phyloP scores from a whole-genome alignment of 192 early-diverging fungal species.

The Backusella australiensis region DNA sequence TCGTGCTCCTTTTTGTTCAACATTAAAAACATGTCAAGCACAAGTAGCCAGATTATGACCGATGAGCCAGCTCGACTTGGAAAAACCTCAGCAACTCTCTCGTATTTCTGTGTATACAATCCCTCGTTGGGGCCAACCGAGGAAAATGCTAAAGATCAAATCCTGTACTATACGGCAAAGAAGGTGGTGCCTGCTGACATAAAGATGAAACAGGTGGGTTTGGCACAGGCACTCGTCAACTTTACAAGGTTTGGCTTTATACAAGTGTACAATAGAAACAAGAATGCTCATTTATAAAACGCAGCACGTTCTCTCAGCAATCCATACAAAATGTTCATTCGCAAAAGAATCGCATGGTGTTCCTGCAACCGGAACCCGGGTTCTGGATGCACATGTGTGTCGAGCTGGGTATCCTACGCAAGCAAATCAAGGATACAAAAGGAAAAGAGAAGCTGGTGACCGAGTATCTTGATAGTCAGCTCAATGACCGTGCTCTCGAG shows the following conservation, averaged over 20 bases:
- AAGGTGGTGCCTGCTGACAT: conserved; percentile 68
- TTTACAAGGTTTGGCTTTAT: conserved; percentile 52
- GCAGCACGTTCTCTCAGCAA: conserved; percentile 51
- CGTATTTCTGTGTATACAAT: conserved; percentile 76
- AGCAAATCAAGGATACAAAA: conserved; percentile 45
- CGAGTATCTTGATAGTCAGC: conserved; percentile 52
- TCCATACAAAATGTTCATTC: conserved; percentile 58
- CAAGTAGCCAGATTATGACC: background rate
- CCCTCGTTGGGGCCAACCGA: conserved; percentile 63
- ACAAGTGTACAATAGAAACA: background rate
- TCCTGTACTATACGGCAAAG: conserved; percentile 71
- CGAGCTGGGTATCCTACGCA: conserved; percentile 20
- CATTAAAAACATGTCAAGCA: background rate
- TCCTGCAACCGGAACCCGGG: conserved; percentile 54
- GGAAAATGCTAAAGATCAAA: conserved; percentile 73
- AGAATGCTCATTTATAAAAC: background rate
- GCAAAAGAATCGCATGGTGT: conserved; percentile 56
- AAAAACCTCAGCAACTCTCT: conserved; percentile 46
- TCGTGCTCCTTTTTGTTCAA: background rate
- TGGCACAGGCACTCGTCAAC: conserved; percentile 69
- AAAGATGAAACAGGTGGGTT: conserved; percentile 72
- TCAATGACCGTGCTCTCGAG: conserved; percentile 48
- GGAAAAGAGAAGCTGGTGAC: conserved; percentile 49
- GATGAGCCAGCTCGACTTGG: conserved; percentile 16
- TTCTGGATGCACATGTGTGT: conserved; percentile 63